Percentiles rank a stretch among this genome's conserved stretches.
These are phyloP conservation scores for Neonectria faginata DNA, from an alignment of 2,329 filamentous ascomycete genomes.

Conservation along the genomic window DNA sequence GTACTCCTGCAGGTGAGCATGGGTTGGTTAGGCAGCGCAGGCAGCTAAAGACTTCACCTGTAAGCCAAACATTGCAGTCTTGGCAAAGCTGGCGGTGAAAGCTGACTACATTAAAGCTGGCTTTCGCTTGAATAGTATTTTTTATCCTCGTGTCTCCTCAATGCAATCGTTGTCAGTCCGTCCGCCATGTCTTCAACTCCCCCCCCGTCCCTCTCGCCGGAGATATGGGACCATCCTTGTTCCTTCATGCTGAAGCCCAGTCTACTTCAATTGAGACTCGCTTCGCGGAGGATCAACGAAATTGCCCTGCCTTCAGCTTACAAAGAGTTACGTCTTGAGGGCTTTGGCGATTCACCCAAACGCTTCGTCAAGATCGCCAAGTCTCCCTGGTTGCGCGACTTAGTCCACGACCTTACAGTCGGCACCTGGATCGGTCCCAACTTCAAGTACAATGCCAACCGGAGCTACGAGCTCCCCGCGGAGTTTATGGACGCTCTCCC, in stretches of 20 bases:
- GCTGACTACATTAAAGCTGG: too few species aligned
- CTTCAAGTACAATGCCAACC: slow-evolving; percentile 5
- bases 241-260: slow-evolving; percentile 5
- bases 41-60: too few species aligned
- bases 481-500: slow-evolving; percentile 30
- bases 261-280: slow-evolving; percentile 19
- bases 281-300: slow-evolving; percentile 2
- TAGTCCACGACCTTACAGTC: slow-evolving; percentile 34
- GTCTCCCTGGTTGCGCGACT: not conserved
- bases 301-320: slow-evolving; percentile 8
- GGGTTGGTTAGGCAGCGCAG: too few species aligned
- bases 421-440: slow-evolving; percentile 30
- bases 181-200: not conserved
- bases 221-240: slow-evolving; percentile 31
- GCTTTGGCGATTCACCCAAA: slow-evolving; percentile 10
- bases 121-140: too few species aligned
- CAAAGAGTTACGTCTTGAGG: slow-evolving; percentile 19
- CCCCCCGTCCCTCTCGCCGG: not conserved
- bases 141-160: too few species aligned
- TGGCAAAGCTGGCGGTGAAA: too few species aligned
- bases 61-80: too few species aligned
- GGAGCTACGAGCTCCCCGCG: not conserved
- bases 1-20: too few species aligned
- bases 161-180: too few species aligned
- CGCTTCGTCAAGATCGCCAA: slow-evolving; percentile 29